Evolutionary conservation across 441 rosid genomes (phyloP).

Genomic region (Rhodomyrtus psidioides): DNA sequence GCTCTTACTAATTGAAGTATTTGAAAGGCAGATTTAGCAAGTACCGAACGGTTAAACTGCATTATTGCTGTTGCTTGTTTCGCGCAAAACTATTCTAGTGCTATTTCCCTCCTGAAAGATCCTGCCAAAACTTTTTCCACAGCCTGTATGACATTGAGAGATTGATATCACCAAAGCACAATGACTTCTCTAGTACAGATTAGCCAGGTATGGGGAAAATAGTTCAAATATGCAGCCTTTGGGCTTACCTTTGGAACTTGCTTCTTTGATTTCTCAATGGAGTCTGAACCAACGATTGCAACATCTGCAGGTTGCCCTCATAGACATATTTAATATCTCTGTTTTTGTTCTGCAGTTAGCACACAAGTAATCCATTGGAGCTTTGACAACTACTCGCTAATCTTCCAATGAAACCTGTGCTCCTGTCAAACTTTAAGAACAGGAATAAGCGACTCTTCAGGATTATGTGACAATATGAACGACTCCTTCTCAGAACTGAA

Average conservation of each 20-base stretch:
- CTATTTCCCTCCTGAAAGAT: slow-evolving; percentile 97
- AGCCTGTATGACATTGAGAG: slow-evolving; percentile 38
- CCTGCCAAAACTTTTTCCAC: slow-evolving; percentile 95
- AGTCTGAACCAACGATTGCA: slow-evolving; percentile 45
- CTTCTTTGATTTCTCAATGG: slow-evolving; percentile 48
- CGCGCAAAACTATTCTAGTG: slow-evolving; percentile 80
- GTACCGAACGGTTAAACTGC: slow-evolving; percentile 86
- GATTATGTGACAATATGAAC: slow-evolving; percentile 57
- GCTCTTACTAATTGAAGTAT: not conserved
- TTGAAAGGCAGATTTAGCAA: slow-evolving; percentile 9
- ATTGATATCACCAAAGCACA: not conserved
- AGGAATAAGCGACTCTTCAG: slow-evolving; percentile 30
- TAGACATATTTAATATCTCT: slow-evolving; percentile 36
- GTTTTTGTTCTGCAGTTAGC: slow-evolving; percentile 47
- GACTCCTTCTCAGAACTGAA: slow-evolving; percentile 59
- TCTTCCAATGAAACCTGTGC: slow-evolving; percentile 65
- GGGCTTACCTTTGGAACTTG: slow-evolving; percentile 75
- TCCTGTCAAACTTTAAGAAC: slow-evolving; percentile 59
- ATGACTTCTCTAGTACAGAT: not conserved
- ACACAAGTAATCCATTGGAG: slow-evolving; percentile 37
- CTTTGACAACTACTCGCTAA: slow-evolving; percentile 26
- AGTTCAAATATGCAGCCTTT: not conserved
- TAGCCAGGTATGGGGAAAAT: not conserved
- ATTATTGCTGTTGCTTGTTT: slow-evolving; percentile 80
- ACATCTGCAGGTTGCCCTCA: slow-evolving; percentile 53